Evolutionary conservation across 345 rosid genomes (phyloP).

Genomic region (Corchorus olitorius): DNA sequence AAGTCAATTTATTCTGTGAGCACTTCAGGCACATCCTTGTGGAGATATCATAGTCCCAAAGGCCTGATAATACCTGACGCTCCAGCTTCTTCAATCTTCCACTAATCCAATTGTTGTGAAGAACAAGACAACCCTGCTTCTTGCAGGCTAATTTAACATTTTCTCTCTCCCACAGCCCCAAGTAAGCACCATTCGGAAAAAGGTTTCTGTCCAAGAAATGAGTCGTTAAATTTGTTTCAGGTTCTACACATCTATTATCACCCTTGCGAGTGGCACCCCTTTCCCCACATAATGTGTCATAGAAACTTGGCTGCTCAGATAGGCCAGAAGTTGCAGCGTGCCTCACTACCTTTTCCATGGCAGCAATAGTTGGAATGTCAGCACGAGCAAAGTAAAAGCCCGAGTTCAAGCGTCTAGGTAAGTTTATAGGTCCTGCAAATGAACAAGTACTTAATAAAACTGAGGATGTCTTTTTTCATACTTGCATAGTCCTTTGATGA

Average conservation of each 20-base stretch:
- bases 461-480: background rate
- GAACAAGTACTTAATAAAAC: constrained; percentile 1
- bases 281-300: constrained; percentile 86
- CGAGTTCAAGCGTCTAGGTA: constrained; percentile 87
- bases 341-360: constrained; percentile 84
- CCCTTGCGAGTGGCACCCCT: constrained; percentile 64
- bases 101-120: constrained; percentile 84
- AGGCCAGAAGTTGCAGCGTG: constrained; percentile 76
- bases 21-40: constrained; percentile 69
- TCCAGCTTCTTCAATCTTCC: constrained; percentile 86
- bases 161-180: constrained; percentile 64
- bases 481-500: background rate
- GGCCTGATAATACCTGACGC: constrained; percentile 71
- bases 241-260: constrained; percentile 62
- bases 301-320: constrained; percentile 96
- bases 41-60: constrained; percentile 76
- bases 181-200: constrained; percentile 91
- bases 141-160: constrained; percentile 60
- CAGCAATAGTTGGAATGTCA: constrained; percentile 61
- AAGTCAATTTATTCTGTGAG: constrained; percentile 15
- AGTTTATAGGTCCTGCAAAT: constrained; percentile 70
- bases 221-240: constrained; percentile 64
- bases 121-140: constrained; percentile 61
- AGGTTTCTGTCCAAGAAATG: constrained; percentile 78
- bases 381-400: constrained; percentile 83